A percentile compares a stretch with the other conserved stretches of the same genome.
Conservation (phyloP, 2,329 filamentous ascomycete genomes). For the Teratosphaeria nubilosa region DNA sequence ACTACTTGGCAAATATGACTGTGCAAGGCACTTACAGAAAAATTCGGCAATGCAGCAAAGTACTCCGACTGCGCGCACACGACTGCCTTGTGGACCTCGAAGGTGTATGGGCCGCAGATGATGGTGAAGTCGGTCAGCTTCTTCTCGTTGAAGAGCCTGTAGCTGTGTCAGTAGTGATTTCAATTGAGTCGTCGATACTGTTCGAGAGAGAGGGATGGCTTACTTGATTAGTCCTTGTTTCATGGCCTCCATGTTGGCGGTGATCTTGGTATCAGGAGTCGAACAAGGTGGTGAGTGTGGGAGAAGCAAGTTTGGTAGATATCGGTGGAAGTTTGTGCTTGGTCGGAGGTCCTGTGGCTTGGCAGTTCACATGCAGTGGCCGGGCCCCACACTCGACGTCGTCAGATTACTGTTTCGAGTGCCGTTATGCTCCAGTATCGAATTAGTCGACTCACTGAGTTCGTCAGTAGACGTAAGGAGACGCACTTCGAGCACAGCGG, state of each 20-base stretch:
- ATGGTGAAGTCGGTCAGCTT: slow-evolving; percentile 34
- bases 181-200: not conserved
- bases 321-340: not conserved
- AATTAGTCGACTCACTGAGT: not conserved
- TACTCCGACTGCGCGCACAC: slow-evolving; percentile 33
- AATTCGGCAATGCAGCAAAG: slow-evolving; percentile 10
- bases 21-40: slow-evolving; percentile 1
- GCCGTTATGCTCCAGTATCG: not conserved
- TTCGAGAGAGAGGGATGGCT: not conserved
- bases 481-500: too few relatives aligned
- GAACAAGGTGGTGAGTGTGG: not conserved
- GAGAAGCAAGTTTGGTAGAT: not conserved
- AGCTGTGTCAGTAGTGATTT: not conserved
- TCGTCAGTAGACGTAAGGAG: too few relatives aligned
- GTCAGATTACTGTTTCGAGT: too few relatives aligned
- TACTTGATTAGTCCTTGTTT: not conserved
- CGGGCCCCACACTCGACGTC: not conserved
- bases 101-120: slow-evolving; percentile 29
- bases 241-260: not conserved
- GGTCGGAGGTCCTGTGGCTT: not conserved
- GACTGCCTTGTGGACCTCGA: slow-evolving; percentile 32
- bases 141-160: slow-evolving; percentile 4
- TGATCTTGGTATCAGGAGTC: not conserved
- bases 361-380: not conserved
- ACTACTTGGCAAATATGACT: not conserved